phyloP scores from a whole-genome alignment of 305 asterid genomes.

The Fraxinus floribunda region DNA sequence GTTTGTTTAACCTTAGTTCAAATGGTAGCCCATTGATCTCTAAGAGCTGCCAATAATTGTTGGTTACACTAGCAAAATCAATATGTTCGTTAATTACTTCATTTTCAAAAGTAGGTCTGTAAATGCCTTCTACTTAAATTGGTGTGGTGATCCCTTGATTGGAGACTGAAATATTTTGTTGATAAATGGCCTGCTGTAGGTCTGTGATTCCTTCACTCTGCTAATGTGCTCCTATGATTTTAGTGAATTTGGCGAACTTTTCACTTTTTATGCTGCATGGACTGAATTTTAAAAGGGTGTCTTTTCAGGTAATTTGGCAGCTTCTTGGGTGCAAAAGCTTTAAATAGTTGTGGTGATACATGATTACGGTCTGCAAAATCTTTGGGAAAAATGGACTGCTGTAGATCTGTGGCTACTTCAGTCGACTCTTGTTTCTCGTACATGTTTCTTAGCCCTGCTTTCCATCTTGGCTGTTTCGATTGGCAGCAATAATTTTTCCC shows the following conservation, averaged over 20 bases:
- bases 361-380: slow-evolving; percentile 31
- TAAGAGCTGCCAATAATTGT: not conserved
- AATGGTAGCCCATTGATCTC: not conserved
- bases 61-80: not conserved
- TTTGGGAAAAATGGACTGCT: slow-evolving; percentile 31
- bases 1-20: not conserved
- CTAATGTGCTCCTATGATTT: not conserved
- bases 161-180: not conserved
- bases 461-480: not conserved
- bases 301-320: slow-evolving; percentile 35
- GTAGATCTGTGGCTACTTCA: slow-evolving; percentile 33
- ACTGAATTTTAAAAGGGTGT: slow-evolving; percentile 18
- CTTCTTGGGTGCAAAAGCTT: slow-evolving; percentile 36
- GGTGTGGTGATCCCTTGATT: not conserved
- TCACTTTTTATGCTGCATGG: slow-evolving; percentile 19
- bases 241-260: not conserved
- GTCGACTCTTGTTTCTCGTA: not conserved
- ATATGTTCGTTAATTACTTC: not conserved
- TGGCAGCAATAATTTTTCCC: not conserved
- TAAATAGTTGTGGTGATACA: slow-evolving; percentile 31
- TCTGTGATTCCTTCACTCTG: not conserved
- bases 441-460: not conserved
- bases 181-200: not conserved
- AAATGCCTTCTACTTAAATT: not conserved
- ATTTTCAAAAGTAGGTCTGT: not conserved